Base-by-base conservation (phyloP, 1,284 basidiomycete genomes). In the Erythrobasidium hasegawianum region DNA sequence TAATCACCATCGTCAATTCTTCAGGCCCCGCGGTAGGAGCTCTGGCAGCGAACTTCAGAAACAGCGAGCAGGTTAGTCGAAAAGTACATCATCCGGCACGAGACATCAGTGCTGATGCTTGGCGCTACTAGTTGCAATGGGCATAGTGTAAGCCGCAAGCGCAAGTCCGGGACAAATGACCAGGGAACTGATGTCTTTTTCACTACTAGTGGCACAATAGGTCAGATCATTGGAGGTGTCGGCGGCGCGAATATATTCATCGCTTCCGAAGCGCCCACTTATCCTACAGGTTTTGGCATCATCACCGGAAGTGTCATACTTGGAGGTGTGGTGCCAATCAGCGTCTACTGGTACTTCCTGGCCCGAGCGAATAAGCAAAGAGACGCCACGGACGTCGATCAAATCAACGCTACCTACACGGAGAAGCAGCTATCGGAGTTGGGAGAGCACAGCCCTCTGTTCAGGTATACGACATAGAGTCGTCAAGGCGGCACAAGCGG, bases 361-460 rank as follows among this genome's bases (percentile, higher is more conserved):
- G 33, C 5, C 11, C 33, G 33, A 33, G 11, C 33, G 33, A 65
- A 65, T 20, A 29, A 33, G 22, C 38, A 50, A 40, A 55, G 62
- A 1, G 54, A 52, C 8, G 43, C 43, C 4, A 58, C 58, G 62
- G 38, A 55, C 9, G 26, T 41, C 8, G 56, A 58, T 4, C 55
- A 65, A 29, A 58, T 65, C 18, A 43, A 41, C n/a, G 55, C 62
- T 2, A 57, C 57, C 24, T 65, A 65, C 33, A 50, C 62, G 0
- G 39, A 20, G 11, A 56, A 65, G 9, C 26, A 65, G 49, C 38
- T 65, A 9, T 55, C 43, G 7, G 62, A 65, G 20, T 58, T 65
- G 62, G 62, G 62, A 24, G 57, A 65, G 38, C 24, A 65, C 22
- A 49, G 41, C 4, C 62, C 62, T 18, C 55, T 65, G 1, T 65